These are phyloP conservation scores for Pseudonitzschia delicatissima DNA, from an alignment of 108 stramenopile species.

Conservation along the genomic window DNA sequence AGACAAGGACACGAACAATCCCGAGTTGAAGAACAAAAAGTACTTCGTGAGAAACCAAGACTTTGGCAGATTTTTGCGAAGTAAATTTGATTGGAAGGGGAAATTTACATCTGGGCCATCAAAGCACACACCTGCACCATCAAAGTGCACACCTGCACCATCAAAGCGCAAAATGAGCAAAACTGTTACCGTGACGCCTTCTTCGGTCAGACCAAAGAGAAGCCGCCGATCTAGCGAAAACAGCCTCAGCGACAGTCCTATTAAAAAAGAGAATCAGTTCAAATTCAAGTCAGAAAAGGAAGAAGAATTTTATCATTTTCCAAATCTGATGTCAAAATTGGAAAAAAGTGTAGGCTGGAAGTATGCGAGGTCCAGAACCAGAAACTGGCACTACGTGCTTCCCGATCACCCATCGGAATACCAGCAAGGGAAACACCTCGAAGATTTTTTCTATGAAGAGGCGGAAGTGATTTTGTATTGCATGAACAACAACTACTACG, in stretches of 20 bases:
- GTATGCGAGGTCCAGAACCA: not conserved
- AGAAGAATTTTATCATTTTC: slow-evolving; percentile 7
- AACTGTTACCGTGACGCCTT: not conserved
- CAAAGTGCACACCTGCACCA: not conserved
- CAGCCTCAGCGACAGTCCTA: not conserved
- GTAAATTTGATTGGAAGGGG: not conserved
- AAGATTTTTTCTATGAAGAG: slow-evolving; percentile 25
- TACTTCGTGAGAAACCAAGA: not conserved
- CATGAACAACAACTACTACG: slow-evolving; percentile 1
- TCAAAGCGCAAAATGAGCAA: not conserved
- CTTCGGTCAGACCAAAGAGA: not conserved
- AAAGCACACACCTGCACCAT: not conserved
- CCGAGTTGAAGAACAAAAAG: not conserved
- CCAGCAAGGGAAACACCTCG: slow-evolving; percentile 6
- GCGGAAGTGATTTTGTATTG: slow-evolving; percentile 23
- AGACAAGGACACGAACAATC: not conserved
- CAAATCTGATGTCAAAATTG: not conserved
- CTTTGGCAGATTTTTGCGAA: not conserved
- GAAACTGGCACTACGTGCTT: not conserved
- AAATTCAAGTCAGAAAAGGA: not conserved
- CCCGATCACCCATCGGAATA: not conserved
- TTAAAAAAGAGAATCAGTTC: not conserved
- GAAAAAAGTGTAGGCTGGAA: not conserved
- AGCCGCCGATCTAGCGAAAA: not conserved
- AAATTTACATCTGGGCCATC: not conserved